Evolutionary conservation across 2,329 filamentous ascomycete genomes (phyloP).

Genomic region (Pseudohalonectria lignicola): DNA sequence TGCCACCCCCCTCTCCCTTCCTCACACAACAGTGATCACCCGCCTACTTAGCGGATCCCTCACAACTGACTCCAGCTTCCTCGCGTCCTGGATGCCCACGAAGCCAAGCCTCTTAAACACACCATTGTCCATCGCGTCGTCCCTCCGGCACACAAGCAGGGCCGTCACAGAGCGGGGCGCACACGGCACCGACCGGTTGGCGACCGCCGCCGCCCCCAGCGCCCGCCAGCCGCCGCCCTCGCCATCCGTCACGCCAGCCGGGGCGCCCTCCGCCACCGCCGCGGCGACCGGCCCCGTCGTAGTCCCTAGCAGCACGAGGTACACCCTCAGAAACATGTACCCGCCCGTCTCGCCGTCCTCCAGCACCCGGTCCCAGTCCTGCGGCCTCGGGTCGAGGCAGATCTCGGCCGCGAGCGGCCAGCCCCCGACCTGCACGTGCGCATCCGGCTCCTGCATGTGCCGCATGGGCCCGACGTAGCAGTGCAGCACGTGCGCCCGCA

Average conservation of each 20-base stretch:
- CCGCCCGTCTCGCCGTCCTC: background rate
- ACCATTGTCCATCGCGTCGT: background rate
- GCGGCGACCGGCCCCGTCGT: no score
- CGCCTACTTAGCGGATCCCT: background rate
- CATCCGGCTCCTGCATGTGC: background rate
- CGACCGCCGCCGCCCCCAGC: background rate
- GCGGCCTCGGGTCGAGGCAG: background rate
- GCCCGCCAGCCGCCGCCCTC: background rate
- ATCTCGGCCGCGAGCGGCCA: background rate
- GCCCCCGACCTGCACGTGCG: background rate
- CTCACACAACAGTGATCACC: constrained; percentile 1
- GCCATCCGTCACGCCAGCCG: no score
- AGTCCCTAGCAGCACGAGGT: background rate
- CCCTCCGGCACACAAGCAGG: background rate
- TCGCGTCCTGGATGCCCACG: background rate
- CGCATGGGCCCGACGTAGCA: background rate
- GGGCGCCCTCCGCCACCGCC: no score
- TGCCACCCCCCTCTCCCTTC: no score
- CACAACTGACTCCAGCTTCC: background rate
- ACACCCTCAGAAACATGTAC: background rate
- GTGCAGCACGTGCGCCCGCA: background rate
- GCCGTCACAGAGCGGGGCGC: no score
- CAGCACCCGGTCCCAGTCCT: background rate
- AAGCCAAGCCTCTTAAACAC: constrained; percentile 1
- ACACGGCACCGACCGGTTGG: no score